These are phyloP conservation scores for Fusarium succisae DNA, from an alignment of 2,329 filamentous ascomycete species.

Conservation along the genomic window DNA sequence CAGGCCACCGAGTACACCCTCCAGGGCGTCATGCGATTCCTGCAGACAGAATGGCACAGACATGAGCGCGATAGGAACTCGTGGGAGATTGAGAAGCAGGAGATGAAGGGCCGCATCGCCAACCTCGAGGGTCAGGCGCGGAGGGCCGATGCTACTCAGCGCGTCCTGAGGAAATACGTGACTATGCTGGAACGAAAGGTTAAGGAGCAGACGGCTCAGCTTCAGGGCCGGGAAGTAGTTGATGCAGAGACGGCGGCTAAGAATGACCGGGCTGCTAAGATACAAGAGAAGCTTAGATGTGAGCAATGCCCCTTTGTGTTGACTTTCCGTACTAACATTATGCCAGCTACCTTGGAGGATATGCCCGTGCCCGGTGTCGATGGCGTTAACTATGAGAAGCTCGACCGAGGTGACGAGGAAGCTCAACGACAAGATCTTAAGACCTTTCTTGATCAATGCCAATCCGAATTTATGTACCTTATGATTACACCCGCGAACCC, in stretches of 20 bases:
- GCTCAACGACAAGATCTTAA: slow-evolving; percentile 63
- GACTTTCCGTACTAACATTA: slow-evolving; percentile 17
- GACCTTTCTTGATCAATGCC: slow-evolving; percentile 70
- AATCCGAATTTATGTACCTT: slow-evolving; percentile 73
- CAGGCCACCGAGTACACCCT: slow-evolving; percentile 70
- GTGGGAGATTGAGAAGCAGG: slow-evolving; percentile 98
- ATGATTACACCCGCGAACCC: slow-evolving; percentile 75
- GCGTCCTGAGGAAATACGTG: slow-evolving; percentile 90
- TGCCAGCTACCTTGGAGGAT: slow-evolving; percentile 55
- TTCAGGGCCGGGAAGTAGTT: slow-evolving; percentile 57
- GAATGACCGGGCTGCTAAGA: slow-evolving; percentile 62
- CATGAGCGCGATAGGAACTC: slow-evolving; percentile 97
- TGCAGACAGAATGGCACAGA: slow-evolving; percentile 98
- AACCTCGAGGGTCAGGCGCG: slow-evolving; percentile 89
- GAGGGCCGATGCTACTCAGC: slow-evolving; percentile 87
- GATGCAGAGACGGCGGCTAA: slow-evolving; percentile 57
- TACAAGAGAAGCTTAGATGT: slow-evolving; percentile 68
- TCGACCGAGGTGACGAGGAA: slow-evolving; percentile 57
- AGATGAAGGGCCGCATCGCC: slow-evolving; percentile 98
- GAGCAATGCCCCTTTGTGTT: slow-evolving; percentile 32
- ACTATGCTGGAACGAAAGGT: slow-evolving; percentile 88
- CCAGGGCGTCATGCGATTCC: slow-evolving; percentile 94
- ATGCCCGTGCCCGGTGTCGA: slow-evolving; percentile 56
- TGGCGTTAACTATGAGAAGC: slow-evolving; percentile 56
- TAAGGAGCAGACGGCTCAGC: slow-evolving; percentile 80